phyloP scores from a whole-genome alignment of 2,329 filamentous ascomycete genomes.

The Mariannaea elegans region DNA sequence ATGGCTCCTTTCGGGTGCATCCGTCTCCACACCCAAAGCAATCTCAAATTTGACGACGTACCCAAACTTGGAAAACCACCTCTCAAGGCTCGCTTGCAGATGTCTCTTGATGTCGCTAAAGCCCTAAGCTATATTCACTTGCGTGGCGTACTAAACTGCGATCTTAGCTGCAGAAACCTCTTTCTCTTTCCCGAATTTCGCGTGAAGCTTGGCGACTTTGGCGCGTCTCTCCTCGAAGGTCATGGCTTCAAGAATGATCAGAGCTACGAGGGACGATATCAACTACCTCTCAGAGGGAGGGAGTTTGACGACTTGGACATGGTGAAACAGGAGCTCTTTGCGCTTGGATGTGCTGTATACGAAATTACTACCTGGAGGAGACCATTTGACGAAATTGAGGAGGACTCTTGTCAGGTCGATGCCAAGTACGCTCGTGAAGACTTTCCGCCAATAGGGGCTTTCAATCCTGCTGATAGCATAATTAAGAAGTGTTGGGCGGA shows the following conservation, averaged over 20 bases:
- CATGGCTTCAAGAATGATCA: background rate
- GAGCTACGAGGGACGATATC: slow-evolving; percentile 1
- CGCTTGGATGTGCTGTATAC: slow-evolving; percentile 7
- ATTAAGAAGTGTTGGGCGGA: background rate
- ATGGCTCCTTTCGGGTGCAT: background rate
- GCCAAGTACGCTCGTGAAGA: background rate
- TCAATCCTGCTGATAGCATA: background rate
- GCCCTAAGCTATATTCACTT: slow-evolving; percentile 9
- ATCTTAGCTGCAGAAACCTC: slow-evolving; percentile 4
- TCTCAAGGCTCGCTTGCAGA: background rate
- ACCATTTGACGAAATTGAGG: background rate
- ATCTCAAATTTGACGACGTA: too few species aligned
- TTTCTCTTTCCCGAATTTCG: slow-evolving; percentile 7
- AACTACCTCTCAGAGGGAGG: slow-evolving; percentile 2
- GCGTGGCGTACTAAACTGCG: background rate
- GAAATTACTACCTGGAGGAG: slow-evolving; percentile 1
- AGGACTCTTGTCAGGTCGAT: too few species aligned
- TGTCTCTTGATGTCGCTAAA: slow-evolving; percentile 2
- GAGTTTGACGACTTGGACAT: background rate
- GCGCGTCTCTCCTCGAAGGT: background rate
- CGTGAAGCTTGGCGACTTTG: slow-evolving; percentile 17
- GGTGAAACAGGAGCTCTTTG: slow-evolving; percentile 7
- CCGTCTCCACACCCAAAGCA: background rate
- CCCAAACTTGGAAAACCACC: background rate
- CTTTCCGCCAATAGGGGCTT: too few species aligned